Base-by-base conservation (phyloP, 345 rosid species). In the Toxicodendron radicans region DNA sequence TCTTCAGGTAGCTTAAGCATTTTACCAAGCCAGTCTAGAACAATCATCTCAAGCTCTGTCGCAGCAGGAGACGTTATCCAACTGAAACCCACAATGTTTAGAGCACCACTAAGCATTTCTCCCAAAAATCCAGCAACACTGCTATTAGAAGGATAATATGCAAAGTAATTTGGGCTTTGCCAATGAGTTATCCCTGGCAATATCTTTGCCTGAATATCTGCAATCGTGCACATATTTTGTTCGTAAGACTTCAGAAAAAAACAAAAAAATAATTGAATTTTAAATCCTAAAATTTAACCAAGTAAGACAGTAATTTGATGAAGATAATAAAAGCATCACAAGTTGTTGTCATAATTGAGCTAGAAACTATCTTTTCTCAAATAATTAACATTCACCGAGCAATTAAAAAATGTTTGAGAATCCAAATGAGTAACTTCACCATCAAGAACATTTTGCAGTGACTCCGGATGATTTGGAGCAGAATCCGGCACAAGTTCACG, bases 61-160 rank as follows among this genome's bases (percentile, higher is more conserved):
- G 97, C 95, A 53, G 97, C 97, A 43, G 97, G 99, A 66, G 97
- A 92, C 69, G 97, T 83, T 43, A 95, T 83, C 99, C 97, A 91
- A 80, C 97, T 94, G 75, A 91, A 92, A 68, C 97, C 97, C 70
- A 91, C 93, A 32, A 94, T 87, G 21, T 82, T 89, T 53, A 94
- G 83, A 79, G 95, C 97, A 79, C 97, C 93, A 67, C 95, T 91
- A 68, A 94, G 88, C 99, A 94, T 94, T 81, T 92, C 98, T 70
- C 97, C 98, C 83, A 94, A 66, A 78, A 94, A 92, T 21, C 98
- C 98, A 0, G 97, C 97, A 32, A 94, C 82, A 32, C 97, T 94
- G 73, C 97, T 86, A 61, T 89, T 94, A 0, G 99, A 86, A 79
- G 97, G 99, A 76, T 82, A 91, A 75, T 94, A 94, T 1, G 95